Evolutionary conservation across 1,284 basidiomycete genomes (phyloP), one percentile per base, ranked within the genome.

Genomic region (Neonothopanus nambi): DNA sequence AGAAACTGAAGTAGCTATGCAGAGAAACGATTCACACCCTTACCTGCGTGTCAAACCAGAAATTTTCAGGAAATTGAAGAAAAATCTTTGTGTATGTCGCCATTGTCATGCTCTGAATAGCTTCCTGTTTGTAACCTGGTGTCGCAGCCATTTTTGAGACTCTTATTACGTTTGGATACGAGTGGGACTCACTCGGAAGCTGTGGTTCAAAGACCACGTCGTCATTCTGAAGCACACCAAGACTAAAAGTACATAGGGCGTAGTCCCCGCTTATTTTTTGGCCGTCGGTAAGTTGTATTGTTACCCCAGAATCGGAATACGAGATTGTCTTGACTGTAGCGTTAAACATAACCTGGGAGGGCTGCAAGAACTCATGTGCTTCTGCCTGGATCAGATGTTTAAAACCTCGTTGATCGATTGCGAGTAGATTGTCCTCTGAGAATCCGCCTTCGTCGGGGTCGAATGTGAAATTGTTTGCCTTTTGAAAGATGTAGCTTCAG

Each of bases 51-150:
- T 82, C 75, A 55, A 85, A 85, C 86, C 86, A 89, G 64, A 89
- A 89, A 38, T 81, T 83, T 52, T 77, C 62, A 0, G 79, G 72
- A 61, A 88, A 89, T 56, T 82, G 76, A 41, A 88, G 60, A 66
- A 87, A 89, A 43, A 89, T 85, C 68, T 88, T 89, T 3, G 85
- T 87, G 61, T 85, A 89, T 2, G 78, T 84, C 1, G 74, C 84
- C 86, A 88, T 87, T 6, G 75, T 74, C 65, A 87, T 80, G 47
- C 78, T 80, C 24, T 83, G 77, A 45, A 89, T 82, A 1, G 85
- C 85, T 59, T 87, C 84, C 38, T 71, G 60, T 64, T 89, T 88
- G 76, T 78, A 88, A n/a, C 56, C 68, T 65, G 13, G 30, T 33
- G 45, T 21, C 28, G 18, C 5, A 13, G 37, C 37, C 15, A 15